A percentile compares a stretch with the other conserved stretches of the same genome.
These are phyloP conservation scores for Dillenia suffruticosa DNA, from an alignment of 164 flowering plant species.

Conservation along the genomic window DNA sequence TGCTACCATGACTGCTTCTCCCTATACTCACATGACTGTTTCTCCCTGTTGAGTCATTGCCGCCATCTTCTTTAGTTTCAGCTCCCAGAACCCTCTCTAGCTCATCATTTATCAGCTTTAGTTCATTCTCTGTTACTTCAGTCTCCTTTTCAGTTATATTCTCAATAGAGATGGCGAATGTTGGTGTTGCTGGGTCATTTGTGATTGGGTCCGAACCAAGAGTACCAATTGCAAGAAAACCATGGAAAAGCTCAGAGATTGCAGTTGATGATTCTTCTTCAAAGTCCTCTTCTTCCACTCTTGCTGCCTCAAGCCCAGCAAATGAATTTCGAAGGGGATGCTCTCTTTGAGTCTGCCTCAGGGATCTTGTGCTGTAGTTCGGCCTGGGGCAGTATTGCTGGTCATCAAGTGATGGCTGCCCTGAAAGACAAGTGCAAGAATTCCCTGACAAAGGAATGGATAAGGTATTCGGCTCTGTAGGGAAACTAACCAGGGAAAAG, in stretches of 20 bases:
- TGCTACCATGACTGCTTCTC: slow-evolving; percentile 60
- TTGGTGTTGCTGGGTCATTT: slow-evolving; percentile 60
- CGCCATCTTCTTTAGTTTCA: slow-evolving; percentile 50
- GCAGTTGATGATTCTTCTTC: slow-evolving; percentile 32
- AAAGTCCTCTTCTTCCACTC: slow-evolving; percentile 35
- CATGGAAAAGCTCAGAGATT: slow-evolving; percentile 47
- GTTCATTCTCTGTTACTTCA: slow-evolving; percentile 65
- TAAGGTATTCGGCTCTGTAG: background rate
- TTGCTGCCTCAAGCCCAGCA: slow-evolving; percentile 49
- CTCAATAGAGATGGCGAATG: slow-evolving; percentile 52
- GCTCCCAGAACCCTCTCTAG: slow-evolving; percentile 70
- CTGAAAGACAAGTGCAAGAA: slow-evolving; percentile 44
- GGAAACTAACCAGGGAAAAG: background rate
- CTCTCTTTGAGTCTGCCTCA: slow-evolving; percentile 35
- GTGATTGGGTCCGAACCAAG: slow-evolving; percentile 49
- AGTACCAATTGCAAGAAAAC: slow-evolving; percentile 82
- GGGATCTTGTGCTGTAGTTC: slow-evolving; percentile 29
- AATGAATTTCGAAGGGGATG: slow-evolving; percentile 48
- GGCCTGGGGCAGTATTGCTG: slow-evolving; percentile 39
- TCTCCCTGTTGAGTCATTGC: slow-evolving; percentile 56
- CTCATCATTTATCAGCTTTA: slow-evolving; percentile 76
- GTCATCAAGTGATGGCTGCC: slow-evolving; percentile 61
- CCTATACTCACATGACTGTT: slow-evolving; percentile 65
- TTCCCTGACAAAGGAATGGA: slow-evolving; percentile 26
- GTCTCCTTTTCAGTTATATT: slow-evolving; percentile 59